Percentiles rank a stretch among this genome's conserved stretches.
phyloP scores from a whole-genome alignment of 2,329 filamentous ascomycete species.

The Cercospora zeina region DNA sequence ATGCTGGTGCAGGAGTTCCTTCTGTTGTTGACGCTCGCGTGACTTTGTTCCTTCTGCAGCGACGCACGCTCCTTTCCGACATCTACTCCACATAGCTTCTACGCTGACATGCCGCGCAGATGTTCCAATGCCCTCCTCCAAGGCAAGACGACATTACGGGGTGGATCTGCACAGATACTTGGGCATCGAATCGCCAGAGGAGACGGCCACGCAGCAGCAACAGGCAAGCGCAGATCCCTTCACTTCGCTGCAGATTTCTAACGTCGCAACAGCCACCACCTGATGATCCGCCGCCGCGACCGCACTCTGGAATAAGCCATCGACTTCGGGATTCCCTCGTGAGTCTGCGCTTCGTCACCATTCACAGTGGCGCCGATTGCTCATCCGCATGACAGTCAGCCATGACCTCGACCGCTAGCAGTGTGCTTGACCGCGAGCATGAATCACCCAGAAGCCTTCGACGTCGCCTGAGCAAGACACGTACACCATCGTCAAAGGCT shows the following conservation, averaged over 20 bases:
- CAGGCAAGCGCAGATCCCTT: constrained; percentile 4
- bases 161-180: constrained; percentile 30
- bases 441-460: constrained; percentile 22
- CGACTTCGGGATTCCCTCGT: constrained; percentile 24
- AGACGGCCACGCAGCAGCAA: neutral
- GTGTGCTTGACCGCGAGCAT: constrained; percentile 21
- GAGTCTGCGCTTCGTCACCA: neutral
- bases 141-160: constrained; percentile 25
- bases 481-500: constrained; percentile 17
- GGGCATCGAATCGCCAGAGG: constrained; percentile 20
- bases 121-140: constrained; percentile 6
- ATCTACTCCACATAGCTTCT: neutral
- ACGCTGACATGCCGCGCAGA: neutral
- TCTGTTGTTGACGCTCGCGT: neutral
- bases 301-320: neutral
- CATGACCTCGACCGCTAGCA: constrained; percentile 26
- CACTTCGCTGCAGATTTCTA: constrained; percentile 1
- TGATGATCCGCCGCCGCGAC: neutral
- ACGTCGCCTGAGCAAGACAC: constrained; percentile 28
- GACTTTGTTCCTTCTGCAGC: neutral
- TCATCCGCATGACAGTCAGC: constrained; percentile 21
- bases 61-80: neutral
- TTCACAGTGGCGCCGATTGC: constrained; percentile 11
- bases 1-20: neutral
- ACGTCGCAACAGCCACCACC: neutral